A percentile compares a stretch with the other conserved stretches of the same genome.
These are phyloP conservation scores for Melampsora larici-populina DNA, from an alignment of 1,284 basidiomycete genomes.

Conservation along the genomic window DNA sequence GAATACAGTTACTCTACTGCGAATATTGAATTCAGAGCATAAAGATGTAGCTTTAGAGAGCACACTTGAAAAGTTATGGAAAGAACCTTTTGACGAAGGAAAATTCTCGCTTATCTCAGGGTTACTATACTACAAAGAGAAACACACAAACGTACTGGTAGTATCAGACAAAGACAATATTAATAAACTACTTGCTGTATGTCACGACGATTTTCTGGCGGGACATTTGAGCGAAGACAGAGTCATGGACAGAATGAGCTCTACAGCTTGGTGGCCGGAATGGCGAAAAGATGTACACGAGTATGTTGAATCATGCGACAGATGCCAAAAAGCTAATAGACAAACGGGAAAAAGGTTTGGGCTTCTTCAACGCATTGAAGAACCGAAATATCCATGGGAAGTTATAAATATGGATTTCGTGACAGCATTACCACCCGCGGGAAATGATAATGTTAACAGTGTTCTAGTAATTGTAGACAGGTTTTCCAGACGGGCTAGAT, in stretches of 20 bases:
- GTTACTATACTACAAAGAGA: background rate
- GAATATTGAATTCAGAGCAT: background rate
- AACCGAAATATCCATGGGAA: no score
- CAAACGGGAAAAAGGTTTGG: no score
- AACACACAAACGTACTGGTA: background rate
- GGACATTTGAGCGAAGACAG: no score
- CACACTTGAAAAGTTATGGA: background rate
- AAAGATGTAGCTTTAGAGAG: background rate
- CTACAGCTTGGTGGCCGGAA: background rate
- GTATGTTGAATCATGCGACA: background rate
- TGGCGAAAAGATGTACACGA: constrained; percentile 10
- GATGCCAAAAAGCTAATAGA: no score
- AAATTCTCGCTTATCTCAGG: background rate
- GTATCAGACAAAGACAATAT: no score
- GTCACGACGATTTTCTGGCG: constrained; percentile 7
- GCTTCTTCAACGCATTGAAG: no score
- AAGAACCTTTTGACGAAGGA: background rate
- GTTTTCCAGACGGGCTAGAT: background rate
- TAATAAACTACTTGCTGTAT: constrained; percentile 48
- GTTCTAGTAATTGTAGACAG: constrained; percentile 4
- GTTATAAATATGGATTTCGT: no score
- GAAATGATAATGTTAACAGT: no score
- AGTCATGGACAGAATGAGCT: constrained; percentile 6
- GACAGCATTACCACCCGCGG: no score
- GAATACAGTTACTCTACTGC: background rate